Percentiles rank a stretch among this genome's conserved stretches.
Conservation (phyloP, 2,329 filamentous ascomycete species). For the Colletotrichum graminicola region DNA sequence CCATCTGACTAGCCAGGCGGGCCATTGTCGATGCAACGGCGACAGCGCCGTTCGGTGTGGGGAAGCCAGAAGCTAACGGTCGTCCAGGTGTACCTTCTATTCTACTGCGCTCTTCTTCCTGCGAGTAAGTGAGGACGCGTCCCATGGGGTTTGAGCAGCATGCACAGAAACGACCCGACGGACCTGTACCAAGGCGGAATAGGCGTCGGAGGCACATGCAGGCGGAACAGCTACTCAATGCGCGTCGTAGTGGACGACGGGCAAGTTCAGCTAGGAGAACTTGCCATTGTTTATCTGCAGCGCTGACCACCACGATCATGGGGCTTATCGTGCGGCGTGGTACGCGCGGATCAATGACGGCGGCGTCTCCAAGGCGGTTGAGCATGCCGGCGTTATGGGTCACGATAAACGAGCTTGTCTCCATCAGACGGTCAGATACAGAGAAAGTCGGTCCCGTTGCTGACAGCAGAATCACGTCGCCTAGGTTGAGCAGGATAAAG, state of each 20-base stretch:
- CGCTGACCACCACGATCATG: constrained; percentile 4
- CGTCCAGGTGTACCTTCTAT: constrained; percentile 10
- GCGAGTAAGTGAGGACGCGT: constrained; percentile 30
- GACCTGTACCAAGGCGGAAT: neutral
- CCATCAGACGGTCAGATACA: constrained; percentile 4
- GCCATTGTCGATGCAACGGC: constrained; percentile 2
- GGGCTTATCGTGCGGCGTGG: constrained; percentile 3
- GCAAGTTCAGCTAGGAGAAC: constrained; percentile 8
- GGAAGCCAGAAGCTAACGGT: constrained; percentile 18
- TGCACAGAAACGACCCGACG: constrained; percentile 2
- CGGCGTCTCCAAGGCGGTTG: constrained; percentile 13
- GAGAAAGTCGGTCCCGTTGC: constrained; percentile 37
- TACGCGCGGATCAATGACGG: constrained; percentile 29
- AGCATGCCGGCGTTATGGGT: constrained; percentile 11
- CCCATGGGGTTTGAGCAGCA: neutral
- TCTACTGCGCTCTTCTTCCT: constrained; percentile 36
- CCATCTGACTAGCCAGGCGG: neutral
- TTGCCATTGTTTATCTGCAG: constrained; percentile 5
- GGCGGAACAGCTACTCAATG: constrained; percentile 10
- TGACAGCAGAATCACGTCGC: constrained; percentile 43
- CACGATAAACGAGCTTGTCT: constrained; percentile 11
- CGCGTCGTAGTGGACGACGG: constrained; percentile 1
- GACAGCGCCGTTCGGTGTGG: neutral
- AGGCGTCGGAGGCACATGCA: neutral
- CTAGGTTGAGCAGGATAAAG: constrained; percentile 44